A percentile compares a stretch with the other conserved stretches of the same genome.
phyloP scores from a whole-genome alignment of 164 flowering plant genomes.

The Nymphaea colorata region DNA sequence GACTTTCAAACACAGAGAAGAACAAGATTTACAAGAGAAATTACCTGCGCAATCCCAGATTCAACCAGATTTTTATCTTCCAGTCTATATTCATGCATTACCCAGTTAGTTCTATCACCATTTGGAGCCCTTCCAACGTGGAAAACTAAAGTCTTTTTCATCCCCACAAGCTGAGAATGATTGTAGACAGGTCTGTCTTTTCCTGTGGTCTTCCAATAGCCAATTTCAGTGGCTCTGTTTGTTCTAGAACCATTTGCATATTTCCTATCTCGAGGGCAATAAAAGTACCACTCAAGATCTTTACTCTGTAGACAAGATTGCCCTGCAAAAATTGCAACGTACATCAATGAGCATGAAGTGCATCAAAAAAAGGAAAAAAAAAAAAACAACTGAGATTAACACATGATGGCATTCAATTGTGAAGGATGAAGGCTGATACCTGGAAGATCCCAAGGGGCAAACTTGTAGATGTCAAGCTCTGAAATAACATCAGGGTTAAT shows the following conservation, averaged over 20 bases:
- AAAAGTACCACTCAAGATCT: conserved; percentile 82
- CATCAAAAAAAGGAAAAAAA: background rate
- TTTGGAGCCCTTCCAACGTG: conserved; percentile 52
- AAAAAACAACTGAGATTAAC: background rate
- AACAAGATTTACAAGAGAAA: background rate
- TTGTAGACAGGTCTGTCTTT: conserved; percentile 46
- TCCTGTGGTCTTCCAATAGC: conserved; percentile 89
- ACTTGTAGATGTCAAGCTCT: conserved; percentile 61
- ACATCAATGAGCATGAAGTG: background rate
- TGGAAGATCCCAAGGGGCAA: conserved; percentile 78
- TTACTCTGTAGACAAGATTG: conserved; percentile 34
- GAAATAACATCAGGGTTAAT: conserved; percentile 29
- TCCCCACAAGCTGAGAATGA: conserved; percentile 36
- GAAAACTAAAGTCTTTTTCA: conserved; percentile 62
- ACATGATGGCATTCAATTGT: background rate
- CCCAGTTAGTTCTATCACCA: conserved; percentile 80
- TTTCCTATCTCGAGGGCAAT: conserved; percentile 63
- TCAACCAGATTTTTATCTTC: conserved; percentile 35
- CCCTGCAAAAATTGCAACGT: conserved; percentile 20
- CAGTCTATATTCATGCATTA: conserved; percentile 79
- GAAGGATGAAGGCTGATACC: conserved; percentile 26
- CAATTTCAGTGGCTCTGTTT: conserved; percentile 62
- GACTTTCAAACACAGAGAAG: no score
- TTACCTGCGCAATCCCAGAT: conserved; percentile 46
- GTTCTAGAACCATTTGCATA: conserved; percentile 46